These are phyloP conservation scores for Luvunga scandens DNA, from an alignment of 345 rosid genomes.

Conservation along the genomic window DNA sequence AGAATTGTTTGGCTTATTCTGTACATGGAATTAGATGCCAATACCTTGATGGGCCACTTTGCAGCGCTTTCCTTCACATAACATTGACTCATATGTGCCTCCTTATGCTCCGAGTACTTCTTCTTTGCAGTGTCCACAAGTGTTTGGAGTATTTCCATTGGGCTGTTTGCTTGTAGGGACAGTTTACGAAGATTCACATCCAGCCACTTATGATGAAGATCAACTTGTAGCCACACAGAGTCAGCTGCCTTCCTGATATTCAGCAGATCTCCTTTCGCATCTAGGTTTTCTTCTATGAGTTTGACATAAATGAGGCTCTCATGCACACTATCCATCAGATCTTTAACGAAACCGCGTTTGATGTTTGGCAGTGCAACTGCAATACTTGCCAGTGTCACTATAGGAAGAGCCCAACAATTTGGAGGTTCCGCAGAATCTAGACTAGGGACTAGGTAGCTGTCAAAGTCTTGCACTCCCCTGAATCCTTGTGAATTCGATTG, in stretches of 20 bases:
- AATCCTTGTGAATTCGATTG: constrained; percentile 43
- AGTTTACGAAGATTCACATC: constrained; percentile 61
- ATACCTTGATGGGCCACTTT: constrained; percentile 63
- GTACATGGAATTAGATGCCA: constrained; percentile 86
- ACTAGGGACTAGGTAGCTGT: constrained; percentile 45
- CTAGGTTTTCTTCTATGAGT: constrained; percentile 41
- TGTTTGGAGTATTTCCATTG: constrained; percentile 50
- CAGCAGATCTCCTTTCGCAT: constrained; percentile 27
- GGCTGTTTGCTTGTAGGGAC: constrained; percentile 31
- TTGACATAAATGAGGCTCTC: constrained; percentile 61
- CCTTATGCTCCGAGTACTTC: constrained; percentile 41
- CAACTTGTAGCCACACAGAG: constrained; percentile 59
- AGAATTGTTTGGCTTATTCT: constrained; percentile 61
- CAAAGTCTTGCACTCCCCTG: constrained; percentile 59
- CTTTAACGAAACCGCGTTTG: constrained; percentile 23
- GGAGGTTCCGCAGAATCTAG: constrained; percentile 61
- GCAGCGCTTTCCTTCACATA: constrained; percentile 40
- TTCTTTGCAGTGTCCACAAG: constrained; percentile 53
- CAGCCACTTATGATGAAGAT: constrained; percentile 66
- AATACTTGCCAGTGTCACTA: constrained; percentile 71
- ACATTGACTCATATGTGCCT: constrained; percentile 26
- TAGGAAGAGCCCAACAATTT: constrained; percentile 79
- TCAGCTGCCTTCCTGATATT: constrained; percentile 61
- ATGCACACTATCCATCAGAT: constrained; percentile 43
- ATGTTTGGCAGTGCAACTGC: constrained; percentile 61